These are phyloP conservation scores for Dictyostelium intermedium DNA, from an alignment of 78 protist species.

Conservation along the genomic window DNA sequence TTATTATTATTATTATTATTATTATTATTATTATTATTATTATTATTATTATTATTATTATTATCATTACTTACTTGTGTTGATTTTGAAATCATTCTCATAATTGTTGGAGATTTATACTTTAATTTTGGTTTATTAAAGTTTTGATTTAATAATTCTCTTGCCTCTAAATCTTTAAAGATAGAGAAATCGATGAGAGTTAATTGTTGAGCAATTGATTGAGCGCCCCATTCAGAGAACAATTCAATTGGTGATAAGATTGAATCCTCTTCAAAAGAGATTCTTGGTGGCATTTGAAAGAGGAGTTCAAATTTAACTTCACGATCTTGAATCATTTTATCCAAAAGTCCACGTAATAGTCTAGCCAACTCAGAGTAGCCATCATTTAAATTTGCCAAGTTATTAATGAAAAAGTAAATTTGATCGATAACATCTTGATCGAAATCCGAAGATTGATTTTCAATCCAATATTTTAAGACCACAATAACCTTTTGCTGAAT, in stretches of 20 bases:
- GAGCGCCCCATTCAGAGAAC: constrained; percentile 61
- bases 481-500: constrained; percentile 67
- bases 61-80: constrained; percentile 46
- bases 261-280: constrained; percentile 49
- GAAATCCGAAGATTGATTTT: constrained; percentile 72
- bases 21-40: neutral
- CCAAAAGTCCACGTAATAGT: constrained; percentile 1
- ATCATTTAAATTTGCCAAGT: constrained; percentile 9
- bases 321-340: constrained; percentile 43
- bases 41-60: neutral
- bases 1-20: neutral
- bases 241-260: constrained; percentile 66
- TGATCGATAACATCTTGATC: constrained; percentile 71
- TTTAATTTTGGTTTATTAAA: constrained; percentile 75
- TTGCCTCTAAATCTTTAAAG: constrained; percentile 58
- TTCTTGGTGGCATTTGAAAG: constrained; percentile 77
- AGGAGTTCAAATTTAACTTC: constrained; percentile 66
- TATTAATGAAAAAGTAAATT: constrained; percentile 47
- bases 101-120: constrained; percentile 51
- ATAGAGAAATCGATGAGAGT: constrained; percentile 53
- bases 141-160: constrained; percentile 70
- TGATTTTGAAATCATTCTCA: constrained; percentile 63
- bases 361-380: constrained; percentile 42
- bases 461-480: constrained; percentile 70
- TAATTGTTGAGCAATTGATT: constrained; percentile 65